Conservation (phyloP, 2,329 filamentous ascomycete species). For the Lachnellula occidentalis region DNA sequence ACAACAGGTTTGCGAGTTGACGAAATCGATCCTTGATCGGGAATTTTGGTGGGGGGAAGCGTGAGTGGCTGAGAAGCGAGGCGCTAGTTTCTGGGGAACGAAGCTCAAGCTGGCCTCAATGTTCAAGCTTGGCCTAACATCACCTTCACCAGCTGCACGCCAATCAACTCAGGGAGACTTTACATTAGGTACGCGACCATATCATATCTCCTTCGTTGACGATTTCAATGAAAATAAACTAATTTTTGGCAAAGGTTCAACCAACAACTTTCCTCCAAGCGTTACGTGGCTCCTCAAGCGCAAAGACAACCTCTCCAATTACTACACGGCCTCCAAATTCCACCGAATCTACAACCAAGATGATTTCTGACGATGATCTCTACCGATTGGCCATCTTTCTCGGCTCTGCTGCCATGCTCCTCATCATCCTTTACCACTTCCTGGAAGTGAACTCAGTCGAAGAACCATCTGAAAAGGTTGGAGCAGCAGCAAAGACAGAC, state of each 20-base stretch:
- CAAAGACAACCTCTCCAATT: background rate
- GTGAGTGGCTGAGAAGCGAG: constrained; percentile 26
- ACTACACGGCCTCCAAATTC: constrained; percentile 15
- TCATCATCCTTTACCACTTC: constrained; percentile 95
- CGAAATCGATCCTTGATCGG: constrained; percentile 20
- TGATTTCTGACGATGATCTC: constrained; percentile 92
- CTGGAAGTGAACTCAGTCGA: constrained; percentile 85
- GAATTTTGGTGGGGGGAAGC: constrained; percentile 1
- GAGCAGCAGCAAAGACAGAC: constrained; percentile 15
- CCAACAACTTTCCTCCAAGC: background rate
- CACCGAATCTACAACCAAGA: constrained; percentile 42
- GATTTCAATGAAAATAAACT: background rate
- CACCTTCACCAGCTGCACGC: constrained; percentile 2
- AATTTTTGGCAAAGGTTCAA: background rate
- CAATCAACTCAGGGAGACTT: background rate
- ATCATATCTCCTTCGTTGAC: background rate
- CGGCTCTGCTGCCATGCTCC: constrained; percentile 79
- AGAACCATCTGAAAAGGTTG: constrained; percentile 27
- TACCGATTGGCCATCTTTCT: constrained; percentile 92
- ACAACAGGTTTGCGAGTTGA: constrained; percentile 6
- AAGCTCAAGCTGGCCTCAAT: constrained; percentile 33
- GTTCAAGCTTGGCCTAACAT: constrained; percentile 3
- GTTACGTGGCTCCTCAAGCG: constrained; percentile 4
- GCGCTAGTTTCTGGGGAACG: constrained; percentile 10
- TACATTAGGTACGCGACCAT: background rate